A percentile compares a stretch with the other conserved stretches of the same genome.
These are phyloP conservation scores for Alternaria gaisen DNA, from an alignment of 2,329 filamentous ascomycete genomes.

Conservation along the genomic window DNA sequence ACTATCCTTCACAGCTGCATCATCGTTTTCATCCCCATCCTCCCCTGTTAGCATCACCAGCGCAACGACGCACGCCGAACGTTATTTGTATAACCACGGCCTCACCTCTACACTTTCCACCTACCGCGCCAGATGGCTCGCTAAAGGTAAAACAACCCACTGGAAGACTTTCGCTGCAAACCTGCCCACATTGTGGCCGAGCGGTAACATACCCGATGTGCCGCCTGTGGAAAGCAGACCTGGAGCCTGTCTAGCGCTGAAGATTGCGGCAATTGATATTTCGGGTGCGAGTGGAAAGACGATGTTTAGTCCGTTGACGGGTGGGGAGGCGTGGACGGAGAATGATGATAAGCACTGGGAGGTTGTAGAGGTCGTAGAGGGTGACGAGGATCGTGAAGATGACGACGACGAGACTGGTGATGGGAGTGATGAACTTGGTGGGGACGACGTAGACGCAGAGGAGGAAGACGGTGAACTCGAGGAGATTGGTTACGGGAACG, in stretches of 20 bases:
- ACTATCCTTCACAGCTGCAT: neutral
- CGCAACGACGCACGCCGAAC: neutral
- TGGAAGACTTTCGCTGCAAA: neutral
- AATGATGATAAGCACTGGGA: neutral
- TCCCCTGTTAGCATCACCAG: neutral
- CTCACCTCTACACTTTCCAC: neutral
- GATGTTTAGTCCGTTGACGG: neutral
- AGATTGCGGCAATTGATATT: neutral
- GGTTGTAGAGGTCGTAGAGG: neutral
- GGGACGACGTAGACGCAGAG: neutral
- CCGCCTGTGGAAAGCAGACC: neutral
- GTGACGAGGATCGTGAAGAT: neutral
- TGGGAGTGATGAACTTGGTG: rapidly evolving
- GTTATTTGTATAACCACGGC: neutral
- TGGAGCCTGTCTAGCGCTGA: neutral
- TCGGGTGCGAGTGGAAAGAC: neutral
- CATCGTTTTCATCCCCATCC: no score
- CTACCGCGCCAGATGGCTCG: neutral
- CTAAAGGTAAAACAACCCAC: neutral
- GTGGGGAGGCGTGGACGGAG: neutral
- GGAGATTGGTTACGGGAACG: neutral
- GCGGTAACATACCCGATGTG: neutral
- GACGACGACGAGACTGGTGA: neutral
- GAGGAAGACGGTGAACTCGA: rapidly evolving
- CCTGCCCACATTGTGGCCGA: neutral